phyloP scores from a whole-genome alignment of 2,329 filamentous ascomycete species.

The Trichophyton simii region DNA sequence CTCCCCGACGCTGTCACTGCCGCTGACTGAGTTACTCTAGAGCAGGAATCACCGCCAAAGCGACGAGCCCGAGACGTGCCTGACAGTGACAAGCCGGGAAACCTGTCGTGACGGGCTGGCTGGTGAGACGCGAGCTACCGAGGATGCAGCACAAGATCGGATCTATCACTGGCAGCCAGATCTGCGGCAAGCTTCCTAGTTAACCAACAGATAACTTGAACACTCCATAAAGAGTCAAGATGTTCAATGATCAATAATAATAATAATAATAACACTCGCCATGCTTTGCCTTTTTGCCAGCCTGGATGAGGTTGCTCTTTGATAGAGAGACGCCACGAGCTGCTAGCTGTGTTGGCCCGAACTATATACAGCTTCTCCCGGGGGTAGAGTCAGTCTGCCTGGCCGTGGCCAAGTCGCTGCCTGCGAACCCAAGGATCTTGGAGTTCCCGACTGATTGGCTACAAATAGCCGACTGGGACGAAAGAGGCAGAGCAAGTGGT shows the following conservation, averaged over 20 bases:
- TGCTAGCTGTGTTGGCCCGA: background rate
- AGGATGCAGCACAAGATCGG: too few relatives aligned
- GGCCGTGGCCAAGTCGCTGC: background rate
- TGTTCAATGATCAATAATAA: background rate
- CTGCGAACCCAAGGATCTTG: background rate
- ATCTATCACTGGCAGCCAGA: too few relatives aligned
- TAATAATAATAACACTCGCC: background rate
- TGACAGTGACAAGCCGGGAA: too few relatives aligned
- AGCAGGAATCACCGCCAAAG: too few relatives aligned
- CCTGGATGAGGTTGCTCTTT: background rate
- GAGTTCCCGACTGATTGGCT: background rate
- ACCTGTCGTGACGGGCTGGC: too few relatives aligned
- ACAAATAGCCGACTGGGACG: background rate
- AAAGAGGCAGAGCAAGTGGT: background rate
- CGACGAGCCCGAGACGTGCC: too few relatives aligned
- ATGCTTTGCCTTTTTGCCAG: background rate
- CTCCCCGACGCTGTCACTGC: too few relatives aligned
- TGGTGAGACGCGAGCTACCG: too few relatives aligned
- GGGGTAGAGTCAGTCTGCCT: background rate
- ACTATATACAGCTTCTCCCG: background rate
- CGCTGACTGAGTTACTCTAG: too few relatives aligned
- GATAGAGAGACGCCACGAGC: background rate
- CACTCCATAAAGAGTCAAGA: background rate
- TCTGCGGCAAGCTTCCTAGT: too few relatives aligned
- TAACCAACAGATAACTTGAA: too few relatives aligned